phyloP scores from a whole-genome alignment of 2,329 filamentous ascomycete species.

The Xylariales sp. region DNA sequence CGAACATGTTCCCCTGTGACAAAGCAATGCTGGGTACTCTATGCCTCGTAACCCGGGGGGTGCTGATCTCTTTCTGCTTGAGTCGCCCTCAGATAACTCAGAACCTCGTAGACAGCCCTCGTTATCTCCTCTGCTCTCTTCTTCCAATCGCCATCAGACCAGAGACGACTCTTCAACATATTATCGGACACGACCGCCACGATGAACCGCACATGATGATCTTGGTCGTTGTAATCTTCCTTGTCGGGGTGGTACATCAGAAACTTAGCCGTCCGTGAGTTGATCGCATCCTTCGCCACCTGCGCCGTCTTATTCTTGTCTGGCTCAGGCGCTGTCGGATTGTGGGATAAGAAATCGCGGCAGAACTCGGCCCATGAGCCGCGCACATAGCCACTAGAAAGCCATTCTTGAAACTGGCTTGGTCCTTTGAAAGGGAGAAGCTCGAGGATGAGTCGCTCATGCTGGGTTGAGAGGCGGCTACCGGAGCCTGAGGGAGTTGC shows the following conservation, averaged over 20 bases:
- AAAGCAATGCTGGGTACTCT: too few species aligned
- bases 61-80: conserved; percentile 14
- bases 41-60: conserved; percentile 24
- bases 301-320: conserved; percentile 29
- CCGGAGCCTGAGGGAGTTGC: not conserved
- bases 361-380: conserved; percentile 34
- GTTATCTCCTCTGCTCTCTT: conserved; percentile 26
- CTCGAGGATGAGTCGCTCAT: conserved; percentile 34
- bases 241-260: conserved; percentile 33
- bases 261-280: conserved; percentile 23
- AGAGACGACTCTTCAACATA: conserved; percentile 25
- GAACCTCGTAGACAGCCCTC: conserved; percentile 32
- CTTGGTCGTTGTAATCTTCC: conserved; percentile 29
- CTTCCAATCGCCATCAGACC: conserved; percentile 28
- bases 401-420: conserved; percentile 31
- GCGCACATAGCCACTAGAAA: conserved; percentile 25
- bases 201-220: conserved; percentile 36
- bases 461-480: conserved; percentile 23
- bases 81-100: conserved; percentile 28
- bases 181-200: conserved; percentile 30
- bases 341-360: conserved; percentile 24
- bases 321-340: conserved; percentile 23
- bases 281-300: conserved; percentile 27
- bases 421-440: conserved; percentile 32
- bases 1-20: too few species aligned